Evolutionary conservation across 345 rosid genomes (phyloP), one percentile per base, ranked within the genome.

Genomic region (Gossypium sturtianum): DNA sequence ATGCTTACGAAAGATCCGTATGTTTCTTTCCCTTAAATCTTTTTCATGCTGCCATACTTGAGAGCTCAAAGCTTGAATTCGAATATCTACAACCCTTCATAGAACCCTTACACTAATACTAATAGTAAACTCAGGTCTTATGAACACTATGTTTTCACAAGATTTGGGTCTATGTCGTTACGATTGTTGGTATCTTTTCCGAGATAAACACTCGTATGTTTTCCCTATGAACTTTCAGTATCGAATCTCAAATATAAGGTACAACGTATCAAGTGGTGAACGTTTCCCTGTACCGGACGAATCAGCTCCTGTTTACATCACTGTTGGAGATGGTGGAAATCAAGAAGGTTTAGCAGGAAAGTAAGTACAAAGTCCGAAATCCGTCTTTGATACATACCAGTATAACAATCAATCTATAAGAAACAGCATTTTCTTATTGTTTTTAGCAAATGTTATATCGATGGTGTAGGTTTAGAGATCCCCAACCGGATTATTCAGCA

Each of bases 1-100:
- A 95, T 83, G 99, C 99, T 59, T 95, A 93, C 77, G 99, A 95
- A 81, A 90, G 99, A 95, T 93, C 97, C 13, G 98, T 93, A 88
- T 69, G 76, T 20, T 72, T 79, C 43, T 43, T 75, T 68, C 11
- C 29, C 71, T 74, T 45, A 2, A 48, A 13, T 23, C 12, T 19
- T 19, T 72, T 23, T 67, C 41, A 54, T 19, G 23, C 23, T 7
- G n/a, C 59, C 59, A 19, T 54, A 54, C 12, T 34, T 34, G 41
- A 34, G 41, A 5, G 41, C 41, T 34, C 41, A 34, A 34, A 34
- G 41, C 41, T 34, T 34, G 41, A 34, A 34, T 34, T 1, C 7
- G 41, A 34, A 34, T 34, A 34, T 34, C 41, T 34, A 5, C 41
- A 34, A 34, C 41, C 41, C 41, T 34, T 34, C 27, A 59, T 20